phyloP scores from a whole-genome alignment of 495 filamentous ascomycete genomes.

The Podospora didyma region DNA sequence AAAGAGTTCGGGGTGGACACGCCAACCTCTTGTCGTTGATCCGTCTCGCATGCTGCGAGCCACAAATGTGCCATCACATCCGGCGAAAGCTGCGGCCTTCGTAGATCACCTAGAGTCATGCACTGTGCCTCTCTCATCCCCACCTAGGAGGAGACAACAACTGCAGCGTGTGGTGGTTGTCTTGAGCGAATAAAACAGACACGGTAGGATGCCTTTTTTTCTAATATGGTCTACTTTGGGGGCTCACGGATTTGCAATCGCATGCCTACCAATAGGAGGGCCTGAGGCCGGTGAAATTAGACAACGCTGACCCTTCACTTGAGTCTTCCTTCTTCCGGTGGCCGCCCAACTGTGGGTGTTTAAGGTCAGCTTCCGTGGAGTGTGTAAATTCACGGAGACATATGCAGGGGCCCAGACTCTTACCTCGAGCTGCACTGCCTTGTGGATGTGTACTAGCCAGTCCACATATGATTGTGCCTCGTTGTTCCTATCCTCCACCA shows the following conservation, averaged over 20 bases:
- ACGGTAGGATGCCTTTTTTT: background rate
- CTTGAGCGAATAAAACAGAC: background rate
- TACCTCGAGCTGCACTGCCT: conserved; percentile 85
- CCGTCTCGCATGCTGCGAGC: too few species aligned
- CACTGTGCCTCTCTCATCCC: too few species aligned
- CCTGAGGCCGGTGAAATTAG: conserved; percentile 64
- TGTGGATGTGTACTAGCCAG: conserved; percentile 95
- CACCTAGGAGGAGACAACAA: too few species aligned
- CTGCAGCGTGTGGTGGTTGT: background rate
- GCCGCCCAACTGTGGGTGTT: conserved; percentile 53
- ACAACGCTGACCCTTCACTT: conserved; percentile 49
- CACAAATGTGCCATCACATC: too few species aligned
- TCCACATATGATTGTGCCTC: conserved; percentile 98
- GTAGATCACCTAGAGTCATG: too few species aligned
- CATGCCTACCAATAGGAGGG: conserved; percentile 61
- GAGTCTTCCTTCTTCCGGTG: conserved; percentile 73
- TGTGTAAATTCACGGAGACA: background rate
- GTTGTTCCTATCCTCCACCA: conserved; percentile 95
- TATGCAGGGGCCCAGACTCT: conserved; percentile 16
- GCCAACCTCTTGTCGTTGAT: too few species aligned
- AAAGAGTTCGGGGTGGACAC: too few species aligned
- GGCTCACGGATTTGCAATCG: background rate
- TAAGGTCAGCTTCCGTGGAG: background rate
- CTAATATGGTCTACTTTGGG: background rate
- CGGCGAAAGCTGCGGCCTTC: too few species aligned